Percentiles rank a stretch among this genome's conserved stretches.
Evolutionary conservation across 139 green algal genomes (phyloP).

Genomic region (Chlamydomonas eustigma): DNA sequence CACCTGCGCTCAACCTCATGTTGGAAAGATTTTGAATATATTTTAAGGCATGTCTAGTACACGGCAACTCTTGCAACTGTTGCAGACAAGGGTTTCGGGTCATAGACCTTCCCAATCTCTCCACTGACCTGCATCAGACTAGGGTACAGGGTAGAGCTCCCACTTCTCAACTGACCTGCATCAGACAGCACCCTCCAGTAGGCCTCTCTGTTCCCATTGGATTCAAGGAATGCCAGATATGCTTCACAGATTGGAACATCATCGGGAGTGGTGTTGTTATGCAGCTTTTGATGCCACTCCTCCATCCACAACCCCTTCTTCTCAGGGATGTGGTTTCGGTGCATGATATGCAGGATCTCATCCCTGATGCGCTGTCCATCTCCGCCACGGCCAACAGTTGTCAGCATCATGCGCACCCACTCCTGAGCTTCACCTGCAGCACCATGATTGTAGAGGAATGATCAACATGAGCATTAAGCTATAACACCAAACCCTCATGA

Average conservation of each 20-base stretch:
- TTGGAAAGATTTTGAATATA: too few species aligned
- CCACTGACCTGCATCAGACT: background rate
- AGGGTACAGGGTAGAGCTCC: background rate
- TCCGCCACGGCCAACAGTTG: slow-evolving; percentile 85
- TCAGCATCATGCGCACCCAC: slow-evolving; percentile 84
- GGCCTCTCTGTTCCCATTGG: slow-evolving; percentile 66
- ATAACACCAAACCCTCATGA: too few species aligned
- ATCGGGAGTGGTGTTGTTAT: slow-evolving; percentile 99
- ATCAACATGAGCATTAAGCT: too few species aligned
- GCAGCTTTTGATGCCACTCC: slow-evolving; percentile 95
- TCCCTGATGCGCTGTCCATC: slow-evolving; percentile 95
- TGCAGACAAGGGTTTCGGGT: too few species aligned
- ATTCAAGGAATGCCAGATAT: slow-evolving; percentile 86
- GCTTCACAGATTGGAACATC: slow-evolving; percentile 97
- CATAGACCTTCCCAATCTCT: too few species aligned
- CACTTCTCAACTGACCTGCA: slow-evolving; percentile 30
- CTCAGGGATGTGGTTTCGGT: slow-evolving; percentile 80
- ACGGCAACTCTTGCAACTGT: too few species aligned
- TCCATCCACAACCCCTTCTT: slow-evolving; percentile 43
- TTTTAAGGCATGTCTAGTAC: too few species aligned
- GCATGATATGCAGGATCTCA: slow-evolving; percentile 99
- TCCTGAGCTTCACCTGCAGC: slow-evolving; percentile 79
- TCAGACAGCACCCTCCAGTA: slow-evolving; percentile 91
- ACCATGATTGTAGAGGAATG: too few species aligned
- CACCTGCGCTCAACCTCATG: too few species aligned